A percentile compares a stretch with the other conserved stretches of the same genome.
phyloP scores from a whole-genome alignment of 2,329 filamentous ascomycete species.

The Botrytis sinoallii region DNA sequence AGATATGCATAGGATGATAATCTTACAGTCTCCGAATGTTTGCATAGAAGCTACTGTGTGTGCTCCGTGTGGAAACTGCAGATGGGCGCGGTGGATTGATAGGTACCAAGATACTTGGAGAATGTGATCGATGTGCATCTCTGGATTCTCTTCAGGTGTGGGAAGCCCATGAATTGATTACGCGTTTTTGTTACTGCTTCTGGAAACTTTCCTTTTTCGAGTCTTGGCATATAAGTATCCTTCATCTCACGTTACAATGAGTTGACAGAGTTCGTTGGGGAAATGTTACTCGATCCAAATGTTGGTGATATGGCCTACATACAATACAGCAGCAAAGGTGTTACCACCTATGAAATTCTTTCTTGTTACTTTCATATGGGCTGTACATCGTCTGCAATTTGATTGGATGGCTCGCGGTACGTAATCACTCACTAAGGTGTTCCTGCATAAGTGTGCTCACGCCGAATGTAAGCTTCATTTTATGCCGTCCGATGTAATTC shows the following conservation, averaged over 20 bases:
- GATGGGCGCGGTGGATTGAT: neutral
- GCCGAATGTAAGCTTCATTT: neutral
- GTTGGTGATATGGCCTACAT: slow-evolving; percentile 2
- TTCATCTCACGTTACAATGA: neutral
- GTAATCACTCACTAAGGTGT: neutral
- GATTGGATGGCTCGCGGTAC: neutral
- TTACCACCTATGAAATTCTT: neutral
- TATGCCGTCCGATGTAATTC: neutral
- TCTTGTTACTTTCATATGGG: neutral
- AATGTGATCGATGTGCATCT: neutral
- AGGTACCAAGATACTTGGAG: neutral
- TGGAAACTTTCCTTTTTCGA: neutral
- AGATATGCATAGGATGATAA: neutral
- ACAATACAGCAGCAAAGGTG: neutral
- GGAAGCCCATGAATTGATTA: neutral
- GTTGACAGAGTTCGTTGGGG: neutral
- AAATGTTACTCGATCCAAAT: neutral
- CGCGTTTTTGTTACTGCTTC: neutral
- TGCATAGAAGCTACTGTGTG: slow-evolving; percentile 8
- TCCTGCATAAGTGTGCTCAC: slow-evolving; percentile 8
- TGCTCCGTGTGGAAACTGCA: neutral
- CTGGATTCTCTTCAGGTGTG: neutral
- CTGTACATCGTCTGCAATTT: neutral
- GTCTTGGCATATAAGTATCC: neutral
- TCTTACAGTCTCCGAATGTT: neutral